Base-by-base conservation (phyloP, 2,329 filamentous ascomycete species). In the Aspergillus neotritici region DNA sequence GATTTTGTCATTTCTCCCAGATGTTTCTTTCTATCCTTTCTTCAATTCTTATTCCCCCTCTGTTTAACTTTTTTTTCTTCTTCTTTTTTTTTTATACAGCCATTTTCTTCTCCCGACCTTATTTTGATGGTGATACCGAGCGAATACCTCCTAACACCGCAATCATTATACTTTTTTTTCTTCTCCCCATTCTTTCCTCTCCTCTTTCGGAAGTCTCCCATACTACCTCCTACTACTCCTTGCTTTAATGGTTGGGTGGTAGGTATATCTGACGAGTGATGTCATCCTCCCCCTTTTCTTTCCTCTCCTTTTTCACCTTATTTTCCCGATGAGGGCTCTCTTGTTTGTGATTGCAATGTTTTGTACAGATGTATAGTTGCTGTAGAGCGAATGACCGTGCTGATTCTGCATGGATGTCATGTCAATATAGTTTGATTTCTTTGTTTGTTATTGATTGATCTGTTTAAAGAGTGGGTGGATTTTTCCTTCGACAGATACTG, bases 11-110 rank as follows among this genome's bases (percentile, higher is more conserved):
- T 37, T 51, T 48, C 48, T 50, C 42, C 52, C 53, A 58, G 21
- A 25, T 25, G 21, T 25, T 25, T 57, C 51, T 48, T 54, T 40
- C 48, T 28, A 33, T 47, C 53, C 58, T 47, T 49, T 50, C 46
- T 51, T 50, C 49, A 53, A 51, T 53, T 56, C 51, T 57, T 64
- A 62, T 64, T 64, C 60, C 60, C 60, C 60, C 56, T 63, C 56
- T 52, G 56, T 61, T 63, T 50, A 39, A 46, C 45, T 44, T 39
- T 37, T 31, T 40, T 43, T 41, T 43, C 40, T 32, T 31, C 34
- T 40, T 46, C 36, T 40, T 14, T 35, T 38, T 35, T 50, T 54
- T 46, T 53, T 50, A 49, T 51, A 25, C 21, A 25, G 21, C 21
- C 21, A 25, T 8, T 25, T 25, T 25, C 21, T 25, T 25, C 21